Conservation (phyloP, 495 filamentous ascomycete genomes). For the Aspergillus leporis region DNA sequence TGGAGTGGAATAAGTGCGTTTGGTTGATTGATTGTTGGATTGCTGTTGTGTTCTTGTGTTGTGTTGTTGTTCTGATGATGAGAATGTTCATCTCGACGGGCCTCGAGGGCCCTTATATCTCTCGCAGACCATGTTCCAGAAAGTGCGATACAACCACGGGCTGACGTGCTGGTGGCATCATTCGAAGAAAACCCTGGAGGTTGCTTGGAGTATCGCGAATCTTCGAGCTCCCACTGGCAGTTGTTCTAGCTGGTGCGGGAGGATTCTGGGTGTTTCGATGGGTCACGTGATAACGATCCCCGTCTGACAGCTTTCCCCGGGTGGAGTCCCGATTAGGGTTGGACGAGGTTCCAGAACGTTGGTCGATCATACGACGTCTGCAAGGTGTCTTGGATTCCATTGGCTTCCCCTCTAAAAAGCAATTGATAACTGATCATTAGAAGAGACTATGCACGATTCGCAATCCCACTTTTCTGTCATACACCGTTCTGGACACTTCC, state of each 20-base stretch:
- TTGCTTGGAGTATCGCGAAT: slow-evolving; percentile 15
- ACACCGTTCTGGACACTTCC: background rate
- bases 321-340: too few species aligned
- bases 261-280: slow-evolving; percentile 31
- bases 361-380: background rate
- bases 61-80: slow-evolving; percentile 3
- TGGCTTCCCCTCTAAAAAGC: background rate
- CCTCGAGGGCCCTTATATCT: slow-evolving; percentile 19
- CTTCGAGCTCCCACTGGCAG: slow-evolving; percentile 1
- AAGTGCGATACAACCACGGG: background rate
- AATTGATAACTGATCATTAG: background rate
- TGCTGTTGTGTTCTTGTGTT: slow-evolving; percentile 2
- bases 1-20: slow-evolving; percentile 8
- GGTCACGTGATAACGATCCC: slow-evolving; percentile 26
- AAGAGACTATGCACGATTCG: background rate
- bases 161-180: slow-evolving; percentile 2
- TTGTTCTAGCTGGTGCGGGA: slow-evolving; percentile 20
- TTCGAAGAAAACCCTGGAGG: slow-evolving; percentile 13
- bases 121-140: slow-evolving; percentile 12
- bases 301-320: background rate
- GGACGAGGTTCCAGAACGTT: too few species aligned
- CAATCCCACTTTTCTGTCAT: too few species aligned
- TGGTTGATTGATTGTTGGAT: slow-evolving; percentile 4
- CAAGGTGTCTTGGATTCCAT: background rate
- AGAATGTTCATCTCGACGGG: slow-evolving; percentile 8